Percentiles rank a stretch among this genome's conserved stretches.
Evolutionary conservation across 78 protist genomes (phyloP).

Genomic region (Polysphondylium violaceum): DNA sequence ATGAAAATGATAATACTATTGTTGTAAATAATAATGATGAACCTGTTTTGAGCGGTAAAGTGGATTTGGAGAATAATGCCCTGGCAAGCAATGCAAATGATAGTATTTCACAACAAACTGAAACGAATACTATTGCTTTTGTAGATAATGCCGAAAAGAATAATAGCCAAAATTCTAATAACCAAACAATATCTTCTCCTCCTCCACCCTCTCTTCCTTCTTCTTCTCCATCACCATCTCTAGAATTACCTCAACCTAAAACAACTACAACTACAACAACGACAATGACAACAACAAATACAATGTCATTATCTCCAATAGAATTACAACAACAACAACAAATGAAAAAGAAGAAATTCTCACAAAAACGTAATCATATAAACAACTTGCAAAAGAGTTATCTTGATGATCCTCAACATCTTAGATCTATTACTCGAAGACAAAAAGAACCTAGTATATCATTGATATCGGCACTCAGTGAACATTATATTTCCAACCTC

Average conservation of each 20-base stretch:
- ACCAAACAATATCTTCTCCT: neutral
- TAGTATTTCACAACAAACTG: constrained; percentile 7
- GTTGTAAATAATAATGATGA: too few relatives aligned
- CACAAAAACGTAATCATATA: constrained; percentile 30
- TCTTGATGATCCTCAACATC: constrained; percentile 19
- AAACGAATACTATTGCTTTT: neutral
- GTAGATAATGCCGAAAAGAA: neutral
- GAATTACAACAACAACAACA: neutral
- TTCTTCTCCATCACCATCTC: neutral
- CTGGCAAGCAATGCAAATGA: constrained; percentile 7
- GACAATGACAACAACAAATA: neutral
- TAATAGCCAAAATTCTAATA: neutral
- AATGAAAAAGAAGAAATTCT: constrained; percentile 29
- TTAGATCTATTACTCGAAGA: neutral
- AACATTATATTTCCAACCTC: constrained; percentile 26
- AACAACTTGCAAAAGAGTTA: constrained; percentile 24
- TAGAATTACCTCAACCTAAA: neutral
- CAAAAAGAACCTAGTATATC: constrained; percentile 8
- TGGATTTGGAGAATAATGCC: neutral
- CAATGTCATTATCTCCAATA: neutral
- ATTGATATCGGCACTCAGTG: neutral
- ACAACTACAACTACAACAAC: neutral
- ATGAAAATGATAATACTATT: neutral
- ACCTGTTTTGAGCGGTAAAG: too few relatives aligned
- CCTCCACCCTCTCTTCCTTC: neutral